Conservation (phyloP, 768 basidiomycete genomes). For the Boletus barrowsii region DNA sequence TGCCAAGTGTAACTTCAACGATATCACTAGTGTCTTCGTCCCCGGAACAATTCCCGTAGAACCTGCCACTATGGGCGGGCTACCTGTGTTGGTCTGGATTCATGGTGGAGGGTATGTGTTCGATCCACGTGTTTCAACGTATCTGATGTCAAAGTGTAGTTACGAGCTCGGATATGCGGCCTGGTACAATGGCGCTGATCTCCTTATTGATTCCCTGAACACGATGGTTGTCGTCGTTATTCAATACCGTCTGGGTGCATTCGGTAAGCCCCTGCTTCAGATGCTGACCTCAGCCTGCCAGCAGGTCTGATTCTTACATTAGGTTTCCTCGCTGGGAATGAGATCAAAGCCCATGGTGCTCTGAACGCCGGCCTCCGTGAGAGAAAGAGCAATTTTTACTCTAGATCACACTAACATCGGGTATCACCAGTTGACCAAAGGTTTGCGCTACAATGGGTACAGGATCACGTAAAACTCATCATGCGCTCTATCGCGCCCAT, state of each 20-base stretch:
- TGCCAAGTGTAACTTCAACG: not conserved
- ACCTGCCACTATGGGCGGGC: not conserved
- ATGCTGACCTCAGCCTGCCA: not conserved
- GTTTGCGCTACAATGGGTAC: constrained; percentile 35
- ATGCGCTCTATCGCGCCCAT: not conserved
- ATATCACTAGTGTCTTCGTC: constrained; percentile 7
- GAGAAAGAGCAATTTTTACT: not conserved
- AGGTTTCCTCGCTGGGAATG: constrained; percentile 32
- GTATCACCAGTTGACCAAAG: constrained; percentile 31
- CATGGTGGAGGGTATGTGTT: constrained; percentile 34
- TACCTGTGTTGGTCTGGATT: constrained; percentile 37
- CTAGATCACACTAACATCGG: not conserved
- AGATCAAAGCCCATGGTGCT: constrained; percentile 29
- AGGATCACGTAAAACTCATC: constrained; percentile 25
- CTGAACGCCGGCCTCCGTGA: constrained; percentile 37
- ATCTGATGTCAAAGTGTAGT: constrained; percentile 7
- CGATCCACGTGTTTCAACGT: not conserved
- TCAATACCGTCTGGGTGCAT: constrained; percentile 35
- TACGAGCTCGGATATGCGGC: constrained; percentile 21
- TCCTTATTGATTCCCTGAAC: constrained; percentile 24
- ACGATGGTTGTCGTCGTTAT: constrained; percentile 27
- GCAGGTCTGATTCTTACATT: not conserved
- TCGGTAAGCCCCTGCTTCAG: constrained; percentile 20
- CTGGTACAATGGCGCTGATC: constrained; percentile 17
- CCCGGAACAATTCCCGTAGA: constrained; percentile 5